Conservation (phyloP, 192 early-diverging fungal species). For the Martensiomyces pterosporus region DNA sequence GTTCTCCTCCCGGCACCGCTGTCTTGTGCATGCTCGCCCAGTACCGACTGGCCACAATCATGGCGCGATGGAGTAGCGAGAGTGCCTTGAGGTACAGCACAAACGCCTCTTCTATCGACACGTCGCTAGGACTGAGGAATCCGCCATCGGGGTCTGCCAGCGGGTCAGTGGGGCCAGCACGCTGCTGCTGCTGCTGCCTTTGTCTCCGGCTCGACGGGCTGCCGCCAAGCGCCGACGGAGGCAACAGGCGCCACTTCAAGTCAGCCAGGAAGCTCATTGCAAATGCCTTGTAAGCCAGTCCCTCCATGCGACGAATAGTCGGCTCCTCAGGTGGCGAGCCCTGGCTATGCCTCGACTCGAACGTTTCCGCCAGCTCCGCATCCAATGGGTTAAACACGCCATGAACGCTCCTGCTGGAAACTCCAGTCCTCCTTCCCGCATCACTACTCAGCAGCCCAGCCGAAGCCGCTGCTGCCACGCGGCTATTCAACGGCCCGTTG, state of each 20-base stretch:
- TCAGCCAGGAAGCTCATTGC: constrained; percentile 61
- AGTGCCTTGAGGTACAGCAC: constrained; percentile 66
- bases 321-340: constrained; percentile 47
- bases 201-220: no score
- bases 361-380: constrained; percentile 32
- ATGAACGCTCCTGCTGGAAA: no score
- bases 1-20: no score
- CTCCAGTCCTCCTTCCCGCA: no score
- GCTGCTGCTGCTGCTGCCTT: constrained; percentile 6
- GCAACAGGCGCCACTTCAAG: constrained; percentile 49
- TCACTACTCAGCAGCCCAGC: no score
- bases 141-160: constrained; percentile 28
- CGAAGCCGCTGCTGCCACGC: not conserved
- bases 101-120: constrained; percentile 62
- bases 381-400: constrained; percentile 45
- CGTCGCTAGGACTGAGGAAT: constrained; percentile 24
- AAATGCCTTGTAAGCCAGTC: constrained; percentile 65
- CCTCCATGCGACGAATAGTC: constrained; percentile 62
- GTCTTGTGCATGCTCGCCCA: constrained; percentile 33
- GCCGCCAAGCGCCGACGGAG: constrained; percentile 10
- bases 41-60: constrained; percentile 52
- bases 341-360: constrained; percentile 33
- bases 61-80: constrained; percentile 57
- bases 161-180: constrained; percentile 3
- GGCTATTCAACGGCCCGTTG: constrained; percentile 29